phyloP scores from a whole-genome alignment of 2,329 filamentous ascomycete species.

The Gliomastix tumulicola region DNA sequence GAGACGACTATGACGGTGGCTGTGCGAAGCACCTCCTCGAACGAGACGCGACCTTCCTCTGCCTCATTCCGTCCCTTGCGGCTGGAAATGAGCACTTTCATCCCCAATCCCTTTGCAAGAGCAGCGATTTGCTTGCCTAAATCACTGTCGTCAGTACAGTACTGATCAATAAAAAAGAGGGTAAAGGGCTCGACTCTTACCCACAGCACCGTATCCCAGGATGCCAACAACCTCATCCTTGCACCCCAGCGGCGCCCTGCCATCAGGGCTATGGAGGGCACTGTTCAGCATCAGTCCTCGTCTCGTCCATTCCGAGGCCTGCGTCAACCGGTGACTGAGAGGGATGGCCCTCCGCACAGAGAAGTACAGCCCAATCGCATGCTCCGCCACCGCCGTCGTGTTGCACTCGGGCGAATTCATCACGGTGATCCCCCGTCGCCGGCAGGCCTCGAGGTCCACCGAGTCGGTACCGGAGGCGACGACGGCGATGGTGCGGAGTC shows the following conservation, averaged over 20 bases:
- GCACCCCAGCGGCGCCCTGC: slow-evolving; percentile 14
- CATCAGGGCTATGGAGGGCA: too few species aligned
- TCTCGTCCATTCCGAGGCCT: too few species aligned
- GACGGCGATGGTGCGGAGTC: slow-evolving; percentile 1
- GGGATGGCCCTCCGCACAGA: slow-evolving; percentile 28
- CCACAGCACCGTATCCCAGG: slow-evolving; percentile 16
- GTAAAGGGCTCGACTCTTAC: too few species aligned
- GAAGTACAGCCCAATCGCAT: slow-evolving; percentile 63
- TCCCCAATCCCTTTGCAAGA: too few species aligned
- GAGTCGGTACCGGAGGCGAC: slow-evolving; percentile 62
- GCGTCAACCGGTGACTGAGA: too few species aligned
- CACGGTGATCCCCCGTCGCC: slow-evolving; percentile 56
- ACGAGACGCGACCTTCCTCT: slow-evolving; percentile 6
- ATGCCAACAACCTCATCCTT: slow-evolving; percentile 15
- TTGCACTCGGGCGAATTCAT: slow-evolving; percentile 70
- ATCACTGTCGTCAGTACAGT: too few species aligned
- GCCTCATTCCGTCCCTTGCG: slow-evolving; percentile 6
- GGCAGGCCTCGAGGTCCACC: slow-evolving; percentile 53
- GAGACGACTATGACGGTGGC: slow-evolving; percentile 15
- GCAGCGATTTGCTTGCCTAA: too few species aligned
- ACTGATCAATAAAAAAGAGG: too few species aligned
- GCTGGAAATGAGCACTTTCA: background rate
- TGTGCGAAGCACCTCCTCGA: slow-evolving; percentile 10
- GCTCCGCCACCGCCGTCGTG: slow-evolving; percentile 67
- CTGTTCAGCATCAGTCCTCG: too few species aligned